Base-by-base conservation (phyloP, 1,139 yeast genomes). In the Suhomyces terraborum region DNA sequence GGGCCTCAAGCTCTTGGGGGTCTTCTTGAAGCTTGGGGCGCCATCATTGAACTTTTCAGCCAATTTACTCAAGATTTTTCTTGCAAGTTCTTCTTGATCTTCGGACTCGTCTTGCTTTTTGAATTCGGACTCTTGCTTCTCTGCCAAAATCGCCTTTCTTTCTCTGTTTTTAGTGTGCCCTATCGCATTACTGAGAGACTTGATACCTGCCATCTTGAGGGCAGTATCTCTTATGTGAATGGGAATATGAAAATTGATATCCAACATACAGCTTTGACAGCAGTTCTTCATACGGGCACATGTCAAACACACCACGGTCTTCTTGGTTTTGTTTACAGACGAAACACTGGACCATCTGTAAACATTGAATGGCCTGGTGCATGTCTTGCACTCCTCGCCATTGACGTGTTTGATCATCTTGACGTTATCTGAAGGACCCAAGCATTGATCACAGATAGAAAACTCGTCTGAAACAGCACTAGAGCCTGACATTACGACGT, bases 261-360 rank as follows among this genome's bases (percentile, higher is more conserved):
- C 98, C 32, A 86, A 64, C 79, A 88, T 77, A 59, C 98, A 93
- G 17, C 82, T 66, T 59, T 93, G 98, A 56, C 98, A 93, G 50
- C 95, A 85, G 62, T 87, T 84, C 49, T 84, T 76, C 35, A 84
- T 78, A 32, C 80, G 68, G 1, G 97, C 83, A 64, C 98, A 93
- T 0, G 91, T 81, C 28, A 67, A 59, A 61, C 98, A 89, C 17
- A 88, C 77, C 4, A 76, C 63, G 5, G 87, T 81, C 51, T 74
- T 77, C 45, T 71, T 71, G 38, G 72, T 56, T 43, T 69, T 66
- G 33, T 57, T 59, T 32, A 48, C 33, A 9, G 66, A 59, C 29
- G 69, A 64, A 32, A 58, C 52, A 8, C 69, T 64, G 37, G 75
- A 76, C 95, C 96, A 88, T 47, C 85, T 74, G 58, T 80, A 89